A percentile compares a stretch with the other conserved stretches of the same genome.
Conservation (phyloP, 2,329 filamentous ascomycete genomes). For the Calonectria fujianensis region DNA sequence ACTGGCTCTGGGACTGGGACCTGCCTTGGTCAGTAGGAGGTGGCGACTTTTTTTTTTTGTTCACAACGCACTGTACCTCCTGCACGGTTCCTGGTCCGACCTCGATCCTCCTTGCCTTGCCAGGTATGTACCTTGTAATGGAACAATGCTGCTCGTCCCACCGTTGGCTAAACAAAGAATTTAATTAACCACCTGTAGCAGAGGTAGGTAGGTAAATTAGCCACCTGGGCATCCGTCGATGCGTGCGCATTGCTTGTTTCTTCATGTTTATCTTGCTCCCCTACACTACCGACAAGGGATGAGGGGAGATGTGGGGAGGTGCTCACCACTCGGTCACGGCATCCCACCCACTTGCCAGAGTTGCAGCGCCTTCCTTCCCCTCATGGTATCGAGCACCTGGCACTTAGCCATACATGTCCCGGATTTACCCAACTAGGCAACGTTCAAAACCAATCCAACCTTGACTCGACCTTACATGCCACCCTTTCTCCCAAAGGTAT, state of each 20-base stretch:
- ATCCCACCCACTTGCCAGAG: constrained; percentile 23
- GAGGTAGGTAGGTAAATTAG: constrained; percentile 25
- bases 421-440: constrained; percentile 22
- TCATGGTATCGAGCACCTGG: constrained; percentile 19
- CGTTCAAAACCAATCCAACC: constrained; percentile 36
- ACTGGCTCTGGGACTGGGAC: constrained; percentile 2
- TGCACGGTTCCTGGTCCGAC: constrained; percentile 9
- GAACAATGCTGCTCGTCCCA: constrained; percentile 23
- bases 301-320: constrained; percentile 16
- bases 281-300: constrained; percentile 21
- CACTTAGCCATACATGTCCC: constrained; percentile 23
- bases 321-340: constrained; percentile 10
- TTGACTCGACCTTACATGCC: constrained; percentile 34
- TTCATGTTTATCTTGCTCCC: constrained; percentile 24
- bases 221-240: constrained; percentile 14
- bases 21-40: constrained; percentile 13
- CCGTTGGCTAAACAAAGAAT: constrained; percentile 23
- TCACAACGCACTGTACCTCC: constrained; percentile 22
- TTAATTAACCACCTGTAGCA: constrained; percentile 23
- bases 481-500: constrained; percentile 32
- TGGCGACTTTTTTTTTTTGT: constrained; percentile 9
- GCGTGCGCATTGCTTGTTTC: constrained; percentile 23
- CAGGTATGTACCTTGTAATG: constrained; percentile 20
- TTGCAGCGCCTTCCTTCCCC: constrained; percentile 20
- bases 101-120: constrained; percentile 19